Percentiles rank a stretch among this genome's conserved stretches.
phyloP scores from a whole-genome alignment of 805 yeast species.

The Wickerhamiella musiphila region DNA sequence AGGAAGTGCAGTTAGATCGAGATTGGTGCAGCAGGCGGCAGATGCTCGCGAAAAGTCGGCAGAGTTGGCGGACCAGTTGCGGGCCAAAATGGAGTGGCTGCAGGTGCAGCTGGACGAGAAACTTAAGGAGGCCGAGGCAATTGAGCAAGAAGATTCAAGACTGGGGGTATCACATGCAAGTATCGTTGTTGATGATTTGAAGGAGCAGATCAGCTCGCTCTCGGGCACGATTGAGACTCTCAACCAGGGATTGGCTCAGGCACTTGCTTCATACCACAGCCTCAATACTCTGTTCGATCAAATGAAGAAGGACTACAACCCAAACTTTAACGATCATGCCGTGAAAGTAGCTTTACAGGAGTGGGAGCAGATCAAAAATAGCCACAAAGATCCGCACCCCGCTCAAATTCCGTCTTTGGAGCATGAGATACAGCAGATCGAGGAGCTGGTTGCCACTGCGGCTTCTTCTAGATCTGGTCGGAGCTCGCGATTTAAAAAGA shows the following conservation, averaged over 20 bases:
- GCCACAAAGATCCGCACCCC: neutral
- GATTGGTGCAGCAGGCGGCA: slow-evolving; percentile 18
- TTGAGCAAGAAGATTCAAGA: neutral
- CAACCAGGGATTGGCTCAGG: slow-evolving; percentile 3
- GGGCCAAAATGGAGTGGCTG: slow-evolving; percentile 11
- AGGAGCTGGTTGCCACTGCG: neutral
- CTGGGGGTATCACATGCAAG: slow-evolving; percentile 8
- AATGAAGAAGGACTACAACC: slow-evolving; percentile 48
- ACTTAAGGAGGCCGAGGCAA: slow-evolving; percentile 3
- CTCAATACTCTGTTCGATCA: slow-evolving; percentile 26
- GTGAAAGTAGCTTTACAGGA: slow-evolving; percentile 54
- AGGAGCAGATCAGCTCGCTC: no score
- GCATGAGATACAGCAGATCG: neutral
- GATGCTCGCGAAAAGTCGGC: slow-evolving; percentile 1
- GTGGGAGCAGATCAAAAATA: slow-evolving; percentile 16
- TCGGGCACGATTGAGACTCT: slow-evolving; percentile 5
- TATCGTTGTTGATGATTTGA: slow-evolving; percentile 10
- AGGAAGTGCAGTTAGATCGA: slow-evolving; percentile 24
- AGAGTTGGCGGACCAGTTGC: slow-evolving; percentile 9
- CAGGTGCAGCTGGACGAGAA: slow-evolving; percentile 21
- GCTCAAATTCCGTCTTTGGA: neutral
- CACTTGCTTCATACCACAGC: slow-evolving; percentile 6
- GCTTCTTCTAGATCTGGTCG: neutral
- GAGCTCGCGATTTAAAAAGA: neutral
- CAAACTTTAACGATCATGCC: slow-evolving; percentile 72